phyloP scores from a whole-genome alignment of 176 grass and related monocot species.

The Oryza meyeriana region DNA sequence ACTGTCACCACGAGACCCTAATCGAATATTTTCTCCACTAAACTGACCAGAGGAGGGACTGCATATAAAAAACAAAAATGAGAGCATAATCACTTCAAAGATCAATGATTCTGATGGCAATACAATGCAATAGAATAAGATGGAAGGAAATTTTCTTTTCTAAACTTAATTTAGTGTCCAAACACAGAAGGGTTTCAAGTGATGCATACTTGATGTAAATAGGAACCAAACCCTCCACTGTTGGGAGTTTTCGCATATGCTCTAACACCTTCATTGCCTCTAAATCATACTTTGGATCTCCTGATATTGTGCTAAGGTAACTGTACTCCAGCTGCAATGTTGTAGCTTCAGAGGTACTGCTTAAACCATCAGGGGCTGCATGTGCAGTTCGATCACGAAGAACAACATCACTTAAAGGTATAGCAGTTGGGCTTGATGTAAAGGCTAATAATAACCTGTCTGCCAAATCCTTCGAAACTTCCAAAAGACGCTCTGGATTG shows the following conservation, averaged over 20 bases:
- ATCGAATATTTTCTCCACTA: slow-evolving; percentile 87
- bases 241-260: slow-evolving; percentile 85
- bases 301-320: slow-evolving; percentile 92
- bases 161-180: background rate
- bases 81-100: slow-evolving; percentile 15
- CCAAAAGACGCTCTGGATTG: slow-evolving; percentile 63
- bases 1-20: slow-evolving; percentile 97
- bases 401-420: slow-evolving; percentile 96
- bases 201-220: slow-evolving; percentile 82
- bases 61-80: slow-evolving; percentile 41
- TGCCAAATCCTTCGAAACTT: slow-evolving; percentile 80
- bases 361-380: slow-evolving; percentile 85
- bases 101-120: slow-evolving; percentile 15
- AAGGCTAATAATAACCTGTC: slow-evolving; percentile 82
- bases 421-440: slow-evolving; percentile 81
- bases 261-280: slow-evolving; percentile 89
- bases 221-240: slow-evolving; percentile 87
- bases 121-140: slow-evolving; percentile 19
- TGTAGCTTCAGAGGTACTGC: slow-evolving; percentile 90
- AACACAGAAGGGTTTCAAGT: slow-evolving; percentile 11
- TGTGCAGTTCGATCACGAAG: slow-evolving; percentile 73
- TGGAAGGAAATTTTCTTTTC: background rate
- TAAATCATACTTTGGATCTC: slow-evolving; percentile 79
- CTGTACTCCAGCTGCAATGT: slow-evolving; percentile 92
- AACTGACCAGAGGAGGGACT: slow-evolving; percentile 90